Base-by-base conservation (phyloP, 2,329 filamentous ascomycete species). In the Phoma sp. region DNA sequence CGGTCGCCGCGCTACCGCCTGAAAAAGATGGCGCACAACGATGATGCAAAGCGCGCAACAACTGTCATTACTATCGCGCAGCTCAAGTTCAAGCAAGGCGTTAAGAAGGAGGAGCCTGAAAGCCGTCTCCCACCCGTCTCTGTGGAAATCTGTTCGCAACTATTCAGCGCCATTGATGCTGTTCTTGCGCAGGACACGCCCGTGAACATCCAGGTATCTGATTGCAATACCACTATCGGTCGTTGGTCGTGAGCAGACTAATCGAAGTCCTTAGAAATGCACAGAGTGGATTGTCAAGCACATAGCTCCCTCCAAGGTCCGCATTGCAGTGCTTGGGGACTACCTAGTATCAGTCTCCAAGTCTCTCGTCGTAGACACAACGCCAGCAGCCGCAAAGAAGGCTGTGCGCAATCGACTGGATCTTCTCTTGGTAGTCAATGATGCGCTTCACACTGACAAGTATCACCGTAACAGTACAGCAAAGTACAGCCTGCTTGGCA, bases 211-310 rank as follows among this genome's bases (percentile, higher is more conserved):
- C 66, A 74, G 71, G 71, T 74, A 71, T 66, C 63, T 63, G 54
- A 59, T 39, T 64, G 57, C 48, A 60, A 59, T 47, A 53, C 57
- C 53, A 58, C 57, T 59, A 56, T 56, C 42, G 49, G 30, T 46
- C 52, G 28, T 58, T 40, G 45, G 43, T 59, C 21, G 52, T 61
- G 69, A 66, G 59, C 67, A 68, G 59, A 67, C 69, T 74, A 72
- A 73, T 74, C 58, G 43, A 66, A 46, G 33, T 53, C 53, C 36
- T 30, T 72, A 96, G 92, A 90, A 86, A 81, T 93, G 90, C 84
- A 96, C 93, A 84, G 82, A 84, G 77, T 96, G 91, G 91, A 88
- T 93, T 68, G 77, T 92, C 71, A 83, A 83, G 66, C 85, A 92
- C 78, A 80, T 93, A 71, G 81, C 85, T 65, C 82, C 83, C 53